Percentiles rank a stretch among this genome's conserved stretches.
These are phyloP conservation scores for Nicotiana sylvestris DNA, from an alignment of 257 asterid genomes.

Conservation along the genomic window DNA sequence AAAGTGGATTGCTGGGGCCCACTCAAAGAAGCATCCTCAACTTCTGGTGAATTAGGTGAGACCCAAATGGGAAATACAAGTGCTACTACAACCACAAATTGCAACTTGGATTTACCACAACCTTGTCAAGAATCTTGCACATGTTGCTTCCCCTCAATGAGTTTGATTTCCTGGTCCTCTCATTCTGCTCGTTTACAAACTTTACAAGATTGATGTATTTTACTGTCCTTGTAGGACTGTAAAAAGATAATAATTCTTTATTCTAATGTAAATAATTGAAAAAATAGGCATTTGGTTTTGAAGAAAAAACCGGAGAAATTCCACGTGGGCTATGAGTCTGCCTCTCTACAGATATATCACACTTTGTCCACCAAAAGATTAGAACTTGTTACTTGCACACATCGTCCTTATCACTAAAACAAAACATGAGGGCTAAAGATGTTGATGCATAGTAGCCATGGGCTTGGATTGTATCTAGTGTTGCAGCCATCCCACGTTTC, in stretches of 20 bases:
- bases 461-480: no score
- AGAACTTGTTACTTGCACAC: neutral
- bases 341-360: neutral
- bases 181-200: neutral
- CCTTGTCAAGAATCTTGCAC: constrained; percentile 55
- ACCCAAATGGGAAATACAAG: neutral
- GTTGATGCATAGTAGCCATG: neutral
- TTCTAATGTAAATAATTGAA: neutral
- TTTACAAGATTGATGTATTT: neutral
- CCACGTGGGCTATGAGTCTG: neutral
- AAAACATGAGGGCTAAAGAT: neutral
- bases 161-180: constrained; percentile 48
- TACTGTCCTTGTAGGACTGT: neutral
- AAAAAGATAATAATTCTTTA: neutral
- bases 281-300: neutral
- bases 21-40: constrained; percentile 43
- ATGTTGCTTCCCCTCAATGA: constrained; percentile 73
- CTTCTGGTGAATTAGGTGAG: constrained; percentile 1
- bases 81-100: neutral
- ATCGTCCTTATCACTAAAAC: neutral
- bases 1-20: constrained; percentile 96
- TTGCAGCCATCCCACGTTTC: neutral
- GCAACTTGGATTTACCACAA: constrained; percentile 30
- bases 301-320: neutral
- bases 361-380: neutral